Percentiles rank a stretch among this genome's conserved stretches.
Conservation (phyloP, 345 rosid species). For the Brassica nigra region DNA sequence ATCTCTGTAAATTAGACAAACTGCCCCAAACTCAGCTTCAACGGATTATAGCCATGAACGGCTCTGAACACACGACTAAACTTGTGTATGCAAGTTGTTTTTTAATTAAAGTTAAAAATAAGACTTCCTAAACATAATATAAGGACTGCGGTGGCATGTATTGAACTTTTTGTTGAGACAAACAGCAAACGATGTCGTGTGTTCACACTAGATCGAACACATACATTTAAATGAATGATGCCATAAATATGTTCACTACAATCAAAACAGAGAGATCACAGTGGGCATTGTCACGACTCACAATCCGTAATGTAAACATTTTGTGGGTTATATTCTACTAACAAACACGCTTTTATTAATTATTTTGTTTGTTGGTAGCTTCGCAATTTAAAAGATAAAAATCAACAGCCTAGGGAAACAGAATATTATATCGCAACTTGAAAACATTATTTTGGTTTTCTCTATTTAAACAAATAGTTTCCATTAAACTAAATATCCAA, state of each 20-base stretch:
- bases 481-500: neutral
- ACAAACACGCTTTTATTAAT: slow-evolving; percentile 7
- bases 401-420: neutral
- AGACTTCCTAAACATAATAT: neutral
- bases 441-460: neutral
- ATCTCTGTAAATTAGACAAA: neutral
- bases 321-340: neutral
- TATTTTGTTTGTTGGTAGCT: slow-evolving; percentile 31
- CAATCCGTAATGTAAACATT: neutral
- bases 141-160: neutral
- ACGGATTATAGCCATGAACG: neutral
- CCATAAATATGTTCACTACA: neutral
- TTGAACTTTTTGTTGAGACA: neutral
- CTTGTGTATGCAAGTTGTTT: neutral
- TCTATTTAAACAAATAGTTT: neutral
- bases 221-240: neutral
- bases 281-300: neutral
- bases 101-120: neutral
- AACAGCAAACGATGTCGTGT: neutral
- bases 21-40: neutral
- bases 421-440: slow-evolving; percentile 18
- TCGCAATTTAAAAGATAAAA: neutral
- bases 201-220: neutral
- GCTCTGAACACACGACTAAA: neutral
- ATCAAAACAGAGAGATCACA: slow-evolving; percentile 4